Base-by-base conservation (phyloP, 2,329 filamentous ascomycete species). In the Diaporthe sp. region DNA sequence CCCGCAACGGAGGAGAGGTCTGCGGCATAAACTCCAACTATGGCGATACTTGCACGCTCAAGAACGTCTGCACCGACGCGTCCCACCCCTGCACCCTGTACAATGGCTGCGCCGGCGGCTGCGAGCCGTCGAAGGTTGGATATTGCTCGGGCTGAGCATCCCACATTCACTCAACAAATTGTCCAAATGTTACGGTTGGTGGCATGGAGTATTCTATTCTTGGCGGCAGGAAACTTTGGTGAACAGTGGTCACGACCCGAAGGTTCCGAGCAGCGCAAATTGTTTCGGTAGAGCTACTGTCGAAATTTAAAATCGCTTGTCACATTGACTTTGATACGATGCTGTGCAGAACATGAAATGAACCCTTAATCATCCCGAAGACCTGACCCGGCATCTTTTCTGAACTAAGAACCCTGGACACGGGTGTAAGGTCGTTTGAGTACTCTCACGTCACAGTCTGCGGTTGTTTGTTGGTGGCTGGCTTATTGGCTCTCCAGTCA, bases 21-120 rank as follows among this genome's bases (percentile, higher is more conserved):
- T 46, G 42, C 25, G 62, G 62, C n/a, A 74, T 74, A 39, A 74
- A 74, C 65, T 46, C 65, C 10, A 74, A 74, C 65, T 74, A 74
- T 28, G 73, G 73, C 13, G 84, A 86, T 31, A 80, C 83, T 80
- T 71, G 68, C 70, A 74, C 73, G 2, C 46, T 74, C 0, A 74
- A 67, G 60, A 74, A 74, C 53, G 55, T 71, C 25, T 72, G 53
- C 22, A 61, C 72, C 39, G 76, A 72, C 25, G 71, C 73, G 19
- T 60, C 65, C 4, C 58, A 75, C 53, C 73, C 72, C 28, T 76
- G 76, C 37, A 46, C 46, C 31, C 44, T 61, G n/a, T 77, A 72
- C 65, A 73, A 57, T 9, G 76, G 76, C 15, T 76, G 75, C 76
- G 49, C 31, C 39, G 55, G 31, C 37, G 58, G 72, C 60, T 71